A percentile compares a stretch with the other conserved stretches of the same genome.
These are phyloP conservation scores for Curvularia lunata DNA, from an alignment of 2,329 filamentous ascomycete genomes.

Conservation along the genomic window DNA sequence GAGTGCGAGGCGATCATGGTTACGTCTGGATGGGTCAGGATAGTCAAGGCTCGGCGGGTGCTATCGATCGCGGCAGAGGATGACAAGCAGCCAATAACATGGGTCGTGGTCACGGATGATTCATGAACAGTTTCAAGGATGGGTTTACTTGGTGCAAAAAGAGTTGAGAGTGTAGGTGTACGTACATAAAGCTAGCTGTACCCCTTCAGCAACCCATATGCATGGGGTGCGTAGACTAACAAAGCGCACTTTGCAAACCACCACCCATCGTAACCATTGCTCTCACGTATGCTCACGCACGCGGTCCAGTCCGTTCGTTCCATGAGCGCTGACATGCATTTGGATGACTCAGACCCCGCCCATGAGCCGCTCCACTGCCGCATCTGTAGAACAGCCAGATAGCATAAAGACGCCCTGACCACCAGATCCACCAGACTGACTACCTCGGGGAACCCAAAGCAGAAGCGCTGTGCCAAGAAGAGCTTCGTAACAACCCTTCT, in stretches of 20 bases:
- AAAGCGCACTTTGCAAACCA: constrained; percentile 13
- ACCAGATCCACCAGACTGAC: constrained; percentile 74
- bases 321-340: constrained; percentile 2
- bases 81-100: not conserved
- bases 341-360: not conserved
- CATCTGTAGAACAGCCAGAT: constrained; percentile 34
- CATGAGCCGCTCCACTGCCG: constrained; percentile 10
- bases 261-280: constrained; percentile 12
- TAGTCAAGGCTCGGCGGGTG: constrained; percentile 3
- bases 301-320: constrained; percentile 1
- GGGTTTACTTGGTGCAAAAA: not conserved
- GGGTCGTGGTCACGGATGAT: not conserved
- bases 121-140: not conserved
- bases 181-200: constrained; percentile 24
- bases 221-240: constrained; percentile 27
- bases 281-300: constrained; percentile 1
- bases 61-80: constrained; percentile 6
- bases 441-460: constrained; percentile 47
- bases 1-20: constrained; percentile 2
- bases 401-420: constrained; percentile 67
- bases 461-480: constrained; percentile 52
- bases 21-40: constrained; percentile 6
- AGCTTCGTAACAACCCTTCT: constrained; percentile 48
- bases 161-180: not conserved
- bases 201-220: constrained; percentile 39